Evolutionary conservation across 148 eudicot species (phyloP).

Genomic region (Agrostemma githago): DNA sequence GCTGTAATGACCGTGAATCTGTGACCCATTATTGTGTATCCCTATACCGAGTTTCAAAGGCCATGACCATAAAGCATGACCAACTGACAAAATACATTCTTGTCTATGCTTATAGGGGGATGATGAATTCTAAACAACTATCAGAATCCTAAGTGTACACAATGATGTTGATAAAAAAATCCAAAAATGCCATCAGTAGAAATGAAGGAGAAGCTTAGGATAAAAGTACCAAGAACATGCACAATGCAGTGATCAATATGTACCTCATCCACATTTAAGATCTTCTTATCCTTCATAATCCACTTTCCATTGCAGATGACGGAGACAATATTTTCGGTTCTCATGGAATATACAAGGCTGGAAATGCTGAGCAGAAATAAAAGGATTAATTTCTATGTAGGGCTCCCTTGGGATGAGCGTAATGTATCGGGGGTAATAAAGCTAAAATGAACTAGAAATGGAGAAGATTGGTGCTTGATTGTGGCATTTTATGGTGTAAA

Average conservation of each 20-base stretch:
- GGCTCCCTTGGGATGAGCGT: too few relatives aligned
- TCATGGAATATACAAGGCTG: slow-evolving; percentile 78
- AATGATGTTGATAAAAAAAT: not conserved
- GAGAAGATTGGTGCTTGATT: too few relatives aligned
- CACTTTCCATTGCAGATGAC: slow-evolving; percentile 92
- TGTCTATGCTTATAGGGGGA: too few relatives aligned
- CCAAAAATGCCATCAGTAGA: not conserved
- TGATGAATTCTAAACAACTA: not conserved
- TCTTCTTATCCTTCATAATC: slow-evolving; percentile 85
- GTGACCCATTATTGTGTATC: not conserved
- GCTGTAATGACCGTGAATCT: not conserved
- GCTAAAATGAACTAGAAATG: too few relatives aligned
- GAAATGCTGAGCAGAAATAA: slow-evolving; percentile 59
- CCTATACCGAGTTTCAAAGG: not conserved
- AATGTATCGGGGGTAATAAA: too few relatives aligned
- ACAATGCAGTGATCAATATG: not conserved
- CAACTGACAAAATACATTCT: not conserved
- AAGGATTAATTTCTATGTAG: not conserved
- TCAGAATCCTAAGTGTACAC: not conserved
- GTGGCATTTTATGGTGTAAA: too few relatives aligned
- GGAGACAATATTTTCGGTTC: slow-evolving; percentile 79
- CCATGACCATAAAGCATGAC: not conserved
- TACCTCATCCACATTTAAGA: slow-evolving; percentile 81
- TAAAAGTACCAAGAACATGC: not conserved
- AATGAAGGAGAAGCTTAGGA: not conserved